phyloP scores from a whole-genome alignment of 441 rosid genomes.

The Raphanus hybrid region DNA sequence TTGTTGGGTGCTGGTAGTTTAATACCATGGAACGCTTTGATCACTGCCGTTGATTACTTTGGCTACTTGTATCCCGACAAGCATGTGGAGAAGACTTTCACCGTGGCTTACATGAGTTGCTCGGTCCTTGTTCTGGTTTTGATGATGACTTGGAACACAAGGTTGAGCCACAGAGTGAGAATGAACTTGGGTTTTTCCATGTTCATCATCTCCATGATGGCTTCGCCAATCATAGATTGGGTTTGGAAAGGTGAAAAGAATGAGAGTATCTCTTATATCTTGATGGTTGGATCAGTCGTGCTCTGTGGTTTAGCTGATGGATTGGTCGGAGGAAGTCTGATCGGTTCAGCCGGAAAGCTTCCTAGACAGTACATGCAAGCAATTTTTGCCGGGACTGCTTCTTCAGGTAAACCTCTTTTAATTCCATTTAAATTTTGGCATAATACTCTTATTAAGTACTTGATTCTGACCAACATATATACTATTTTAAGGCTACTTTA shows the following conservation, averaged over 20 bases:
- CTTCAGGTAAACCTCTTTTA: slow-evolving; percentile 63
- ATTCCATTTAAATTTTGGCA: background rate
- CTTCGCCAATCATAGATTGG: slow-evolving; percentile 71
- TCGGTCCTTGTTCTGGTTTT: slow-evolving; percentile 64
- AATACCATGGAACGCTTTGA: slow-evolving; percentile 94
- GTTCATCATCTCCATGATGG: slow-evolving; percentile 74
- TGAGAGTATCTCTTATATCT: slow-evolving; percentile 45
- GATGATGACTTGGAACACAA: slow-evolving; percentile 59
- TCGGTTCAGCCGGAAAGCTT: slow-evolving; percentile 85
- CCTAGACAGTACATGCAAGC: slow-evolving; percentile 94
- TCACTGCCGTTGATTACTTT: slow-evolving; percentile 90
- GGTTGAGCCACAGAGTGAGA: slow-evolving; percentile 57
- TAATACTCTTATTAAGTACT: background rate
- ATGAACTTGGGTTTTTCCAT: slow-evolving; percentile 85
- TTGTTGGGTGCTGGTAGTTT: slow-evolving; percentile 89
- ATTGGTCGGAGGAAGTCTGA: slow-evolving; percentile 76
- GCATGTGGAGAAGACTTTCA: slow-evolving; percentile 80
- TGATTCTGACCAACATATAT: background rate
- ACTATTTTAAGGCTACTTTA: background rate
- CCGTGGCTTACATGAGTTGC: slow-evolving; percentile 87
- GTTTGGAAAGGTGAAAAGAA: slow-evolving; percentile 39
- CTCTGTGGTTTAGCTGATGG: slow-evolving; percentile 89
- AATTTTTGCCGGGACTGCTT: slow-evolving; percentile 94
- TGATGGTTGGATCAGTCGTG: slow-evolving; percentile 64
- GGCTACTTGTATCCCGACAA: slow-evolving; percentile 63